A percentile compares a stretch with the other conserved stretches of the same genome.
These are phyloP conservation scores for Salix viminalis DNA, from an alignment of 345 rosid genomes.

Conservation along the genomic window DNA sequence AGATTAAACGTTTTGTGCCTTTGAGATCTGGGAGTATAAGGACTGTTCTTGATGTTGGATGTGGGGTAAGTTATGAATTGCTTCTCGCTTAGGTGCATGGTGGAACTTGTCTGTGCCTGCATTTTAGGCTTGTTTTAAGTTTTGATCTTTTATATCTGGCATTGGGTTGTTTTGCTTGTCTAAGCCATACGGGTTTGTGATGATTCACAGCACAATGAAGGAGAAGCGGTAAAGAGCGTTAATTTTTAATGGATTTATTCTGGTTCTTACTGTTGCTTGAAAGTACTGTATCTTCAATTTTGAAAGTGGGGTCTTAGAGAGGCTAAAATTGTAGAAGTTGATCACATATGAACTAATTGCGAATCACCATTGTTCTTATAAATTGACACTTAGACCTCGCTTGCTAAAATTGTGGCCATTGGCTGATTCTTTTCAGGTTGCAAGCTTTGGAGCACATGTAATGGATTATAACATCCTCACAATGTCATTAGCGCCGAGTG, in stretches of 20 bases:
- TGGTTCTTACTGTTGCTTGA: background rate
- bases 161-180: too few species aligned
- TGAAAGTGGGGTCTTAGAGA: background rate
- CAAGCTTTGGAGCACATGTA: slow-evolving; percentile 63
- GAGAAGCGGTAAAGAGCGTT: background rate
- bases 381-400: background rate
- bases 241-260: background rate
- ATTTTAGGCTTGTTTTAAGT: background rate
- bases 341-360: background rate
- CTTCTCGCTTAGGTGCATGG: background rate
- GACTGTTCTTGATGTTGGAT: slow-evolving; percentile 62
- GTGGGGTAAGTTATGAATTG: slow-evolving; percentile 48
- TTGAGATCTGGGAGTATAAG: slow-evolving; percentile 54
- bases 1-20: slow-evolving; percentile 40
- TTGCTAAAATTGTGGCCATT: background rate
- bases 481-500: slow-evolving; percentile 77
- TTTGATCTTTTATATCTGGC: background rate
- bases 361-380: background rate
- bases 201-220: background rate
- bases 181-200: background rate
- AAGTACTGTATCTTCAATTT: background rate
- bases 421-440: slow-evolving; percentile 46
- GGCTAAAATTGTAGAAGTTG: background rate
- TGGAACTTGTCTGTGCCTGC: background rate
- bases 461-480: slow-evolving; percentile 51